Percentiles rank a stretch among this genome's conserved stretches.
Conservation (phyloP, 441 rosid species). For the Adansonia gregorii region DNA sequence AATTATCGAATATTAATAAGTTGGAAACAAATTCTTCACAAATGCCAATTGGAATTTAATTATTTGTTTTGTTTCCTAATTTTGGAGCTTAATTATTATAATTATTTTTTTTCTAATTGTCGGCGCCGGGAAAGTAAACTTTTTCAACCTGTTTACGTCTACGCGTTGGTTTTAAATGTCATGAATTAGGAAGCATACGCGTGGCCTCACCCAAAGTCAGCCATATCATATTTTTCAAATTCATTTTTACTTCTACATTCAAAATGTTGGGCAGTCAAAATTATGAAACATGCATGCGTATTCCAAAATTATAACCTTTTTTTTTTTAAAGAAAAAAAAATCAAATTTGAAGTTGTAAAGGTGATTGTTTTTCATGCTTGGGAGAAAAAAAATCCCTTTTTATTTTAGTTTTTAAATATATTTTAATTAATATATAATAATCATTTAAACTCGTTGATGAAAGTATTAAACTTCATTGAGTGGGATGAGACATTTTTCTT, state of each 20-base stretch:
- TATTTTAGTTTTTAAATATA: too few relatives aligned
- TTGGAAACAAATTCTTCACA: background rate
- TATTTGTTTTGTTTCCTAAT: background rate
- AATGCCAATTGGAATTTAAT: background rate
- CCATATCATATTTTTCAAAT: too few relatives aligned
- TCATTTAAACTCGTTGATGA: background rate
- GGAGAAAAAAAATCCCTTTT: background rate
- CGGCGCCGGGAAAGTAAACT: constrained; percentile 46
- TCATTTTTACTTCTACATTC: background rate
- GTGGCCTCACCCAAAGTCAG: background rate
- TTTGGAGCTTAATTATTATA: background rate
- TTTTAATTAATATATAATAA: too few relatives aligned
- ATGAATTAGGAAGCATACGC: constrained; percentile 27
- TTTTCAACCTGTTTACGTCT: background rate
- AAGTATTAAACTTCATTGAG: background rate
- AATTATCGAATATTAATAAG: too few relatives aligned
- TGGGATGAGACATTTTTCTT: background rate
- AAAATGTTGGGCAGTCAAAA: background rate
- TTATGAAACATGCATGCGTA: background rate
- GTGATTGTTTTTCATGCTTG: background rate
- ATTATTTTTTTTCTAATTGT: constrained; percentile 26
- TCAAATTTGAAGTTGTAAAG: background rate
- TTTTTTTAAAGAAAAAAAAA: background rate
- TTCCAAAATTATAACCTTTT: background rate
- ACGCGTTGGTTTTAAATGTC: constrained; percentile 18